Base-by-base conservation (phyloP, 495 filamentous ascomycete genomes). In the Neurospora sp. region DNA sequence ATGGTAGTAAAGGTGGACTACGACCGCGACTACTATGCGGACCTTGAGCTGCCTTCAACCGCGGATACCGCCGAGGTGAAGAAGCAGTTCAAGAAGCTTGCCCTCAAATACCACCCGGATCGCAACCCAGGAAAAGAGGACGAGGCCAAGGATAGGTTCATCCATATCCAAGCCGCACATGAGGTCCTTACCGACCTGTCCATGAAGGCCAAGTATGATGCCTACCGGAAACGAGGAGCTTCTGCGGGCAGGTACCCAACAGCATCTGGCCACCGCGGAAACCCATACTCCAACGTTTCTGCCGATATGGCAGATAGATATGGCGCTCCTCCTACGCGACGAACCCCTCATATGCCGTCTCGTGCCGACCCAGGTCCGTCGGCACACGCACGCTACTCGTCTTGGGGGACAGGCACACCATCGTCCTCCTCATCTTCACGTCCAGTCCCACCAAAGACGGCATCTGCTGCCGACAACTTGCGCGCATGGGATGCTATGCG, bases 101-200 rank as follows among this genome's bases (percentile, higher is more conserved):
- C 94, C 41, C 86, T 96, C 37, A 90, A 90, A 76, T 96, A 90
- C 76, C 94, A 98, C 78, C 94, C 94, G 8, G 94, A 98, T 79
- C 89, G 94, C 59, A 97, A 98, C 76, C 92, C 90, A 5, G 94
- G 94, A 59, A 86, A 87, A 74, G 94, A 97, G 81, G 77, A 85
- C 27, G 92, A 93, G 75, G 91, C 91, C 72, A 93, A 89, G 72
- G 83, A 92, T 22, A 92, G 91, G 77, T 97, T 97, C 76, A 90
- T 96, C 78, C 86, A 88, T 38, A 96, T 97, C 71, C 92, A 96
- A 79, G 87, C 91, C 1, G 94, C 94, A 31, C 89, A 96, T 74
- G 94, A 97, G 78, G 87, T 98, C 38, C 85, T 98, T 37, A 87
- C 85, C 72, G 93, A 97, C 75, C 83, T 89, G 0, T 82, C 84